Evolutionary conservation across 176 grass and related monocot species (phyloP), one percentile per base, ranked within the genome.

Genomic region (Puya raimondii): DNA sequence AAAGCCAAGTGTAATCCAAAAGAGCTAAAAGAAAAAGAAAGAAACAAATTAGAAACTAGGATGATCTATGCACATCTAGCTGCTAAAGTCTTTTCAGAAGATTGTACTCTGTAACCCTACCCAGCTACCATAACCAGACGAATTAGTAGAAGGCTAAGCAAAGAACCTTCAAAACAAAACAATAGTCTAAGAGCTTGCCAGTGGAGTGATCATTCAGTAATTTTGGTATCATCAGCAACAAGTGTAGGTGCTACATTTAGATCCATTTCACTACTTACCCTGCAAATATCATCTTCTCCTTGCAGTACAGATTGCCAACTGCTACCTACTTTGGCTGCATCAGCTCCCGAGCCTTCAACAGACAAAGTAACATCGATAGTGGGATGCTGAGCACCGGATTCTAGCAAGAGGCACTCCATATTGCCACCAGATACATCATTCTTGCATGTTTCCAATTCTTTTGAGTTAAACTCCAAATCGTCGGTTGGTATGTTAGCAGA

Each of bases 401-500:
- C 54, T 58, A 58, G n/a, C 9, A 10, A 20, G 9, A 10, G 54
- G 16, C 1, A 3, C 54, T 18, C 15, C 16, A 10, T 58, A 18
- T 15, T 18, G 14, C 54, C 54, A 20, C 54, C 18, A 8, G 54
- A 58, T 58, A 58, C 18, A 58, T 20, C 8, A 58, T 58, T 58
- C 54, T 18, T 58, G 54, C 15, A 58, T 17, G 54, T 58, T 58
- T 9, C 9, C 54, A 58, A 58, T 58, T 18, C 54, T 18, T 58
- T 18, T 9, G 18, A 2, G 2, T 73, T 69, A 76, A 57, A 10
- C 65, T 74, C 74, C 20, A 70, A 59, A 27, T 48, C 23, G 70
- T 27, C 14, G 50, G 64, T 64, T 64, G 64, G 49, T 52, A 33
- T 78, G 57, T 78, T 81, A 63, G 66, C 73, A 64, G 48, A 64